Evolutionary conservation across 108 stramenopile genomes (phyloP).

Genomic region (Aurantiochytrium sp.): DNA sequence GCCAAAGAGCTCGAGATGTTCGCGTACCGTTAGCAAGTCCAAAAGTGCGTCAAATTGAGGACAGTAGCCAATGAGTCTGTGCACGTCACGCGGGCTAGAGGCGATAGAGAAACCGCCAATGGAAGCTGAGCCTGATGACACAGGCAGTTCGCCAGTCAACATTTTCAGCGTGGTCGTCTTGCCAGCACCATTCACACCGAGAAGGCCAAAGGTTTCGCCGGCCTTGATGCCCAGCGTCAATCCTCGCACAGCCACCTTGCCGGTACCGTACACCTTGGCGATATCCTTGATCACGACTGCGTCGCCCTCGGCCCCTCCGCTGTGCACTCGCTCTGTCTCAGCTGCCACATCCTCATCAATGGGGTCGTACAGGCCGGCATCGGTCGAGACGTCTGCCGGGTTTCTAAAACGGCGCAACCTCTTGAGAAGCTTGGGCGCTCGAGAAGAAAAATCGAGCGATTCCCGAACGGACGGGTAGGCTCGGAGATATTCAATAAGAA

Average conservation of each 20-base stretch:
- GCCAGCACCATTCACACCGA: conserved; percentile 63
- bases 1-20: conserved; percentile 52
- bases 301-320: conserved; percentile 3
- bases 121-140: conserved; percentile 16
- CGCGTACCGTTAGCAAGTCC: conserved; percentile 54
- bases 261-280: conserved; percentile 29
- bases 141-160: conserved; percentile 41
- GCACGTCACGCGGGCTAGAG: conserved; percentile 31
- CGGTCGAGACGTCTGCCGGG: too few species aligned
- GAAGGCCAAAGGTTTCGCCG: conserved; percentile 55
- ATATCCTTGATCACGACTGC: conserved; percentile 19
- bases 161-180: conserved; percentile 50
- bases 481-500: conserved; percentile 21
- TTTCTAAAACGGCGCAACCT: too few species aligned
- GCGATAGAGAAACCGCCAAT: conserved; percentile 24
- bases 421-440: background rate
- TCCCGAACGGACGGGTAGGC: background rate
- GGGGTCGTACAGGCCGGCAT: background rate
- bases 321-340: conserved; percentile 28
- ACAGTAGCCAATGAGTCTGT: conserved; percentile 42
- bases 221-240: conserved; percentile 31
- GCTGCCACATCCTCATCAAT: conserved; percentile 37
- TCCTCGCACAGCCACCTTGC: conserved; percentile 44
- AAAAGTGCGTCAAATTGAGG: conserved; percentile 59
- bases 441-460: background rate